phyloP scores from a whole-genome alignment of 2,329 filamentous ascomycete species.

The Colletotrichum plurivorum region DNA sequence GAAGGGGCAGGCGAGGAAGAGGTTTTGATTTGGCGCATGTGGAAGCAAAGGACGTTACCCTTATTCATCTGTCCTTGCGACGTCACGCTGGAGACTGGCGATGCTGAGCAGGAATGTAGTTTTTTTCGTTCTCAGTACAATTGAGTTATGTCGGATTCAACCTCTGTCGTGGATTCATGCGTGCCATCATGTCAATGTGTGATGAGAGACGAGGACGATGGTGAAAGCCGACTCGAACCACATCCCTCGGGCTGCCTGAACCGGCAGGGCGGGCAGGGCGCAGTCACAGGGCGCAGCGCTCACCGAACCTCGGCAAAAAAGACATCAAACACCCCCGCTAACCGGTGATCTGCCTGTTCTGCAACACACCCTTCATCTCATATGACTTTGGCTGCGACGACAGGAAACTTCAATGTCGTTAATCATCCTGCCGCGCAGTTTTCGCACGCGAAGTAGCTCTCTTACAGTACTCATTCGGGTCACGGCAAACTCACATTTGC shows the following conservation, averaged over 20 bases:
- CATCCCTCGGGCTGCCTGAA: neutral
- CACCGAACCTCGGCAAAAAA: slow-evolving; percentile 39
- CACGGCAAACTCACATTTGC: neutral
- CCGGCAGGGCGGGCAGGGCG: slow-evolving; percentile 11
- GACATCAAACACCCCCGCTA: slow-evolving; percentile 19
- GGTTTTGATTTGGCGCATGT: slow-evolving; percentile 46
- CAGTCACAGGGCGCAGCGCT: slow-evolving; percentile 23
- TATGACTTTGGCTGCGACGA: slow-evolving; percentile 1
- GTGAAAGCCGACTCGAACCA: neutral
- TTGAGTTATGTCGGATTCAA: neutral
- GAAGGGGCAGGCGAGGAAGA: slow-evolving; percentile 67
- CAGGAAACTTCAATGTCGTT: slow-evolving; percentile 9
- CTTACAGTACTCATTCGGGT: neutral
- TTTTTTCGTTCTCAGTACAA: neutral
- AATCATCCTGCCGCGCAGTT: neutral
- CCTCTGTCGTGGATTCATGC: neutral
- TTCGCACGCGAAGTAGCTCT: neutral
- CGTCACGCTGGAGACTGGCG: neutral
- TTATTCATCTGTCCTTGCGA: neutral
- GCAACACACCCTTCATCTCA: slow-evolving; percentile 6
- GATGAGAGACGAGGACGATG: neutral
- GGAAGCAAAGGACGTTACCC: slow-evolving; percentile 26
- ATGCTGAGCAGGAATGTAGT: neutral
- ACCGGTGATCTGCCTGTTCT: slow-evolving; percentile 13
- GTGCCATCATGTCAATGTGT: neutral